Conservation (phyloP, 2,329 filamentous ascomycete genomes). For the Dichotomopilus funicola region DNA sequence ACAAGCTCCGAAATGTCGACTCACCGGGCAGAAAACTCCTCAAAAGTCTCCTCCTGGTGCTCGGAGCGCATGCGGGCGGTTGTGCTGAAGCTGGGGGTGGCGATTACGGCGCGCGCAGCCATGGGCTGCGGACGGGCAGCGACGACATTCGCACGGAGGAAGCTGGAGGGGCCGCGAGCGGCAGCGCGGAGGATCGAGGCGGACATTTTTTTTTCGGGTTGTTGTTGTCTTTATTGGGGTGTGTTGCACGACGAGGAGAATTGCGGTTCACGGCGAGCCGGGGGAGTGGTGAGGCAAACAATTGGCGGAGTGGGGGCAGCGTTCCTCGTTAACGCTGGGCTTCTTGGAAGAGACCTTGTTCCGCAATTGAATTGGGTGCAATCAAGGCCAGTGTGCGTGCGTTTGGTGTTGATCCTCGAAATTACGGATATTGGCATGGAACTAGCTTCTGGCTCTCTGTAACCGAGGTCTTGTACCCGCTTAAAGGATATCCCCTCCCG, state of each 20-base stretch:
- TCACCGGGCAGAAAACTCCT: constrained; percentile 98
- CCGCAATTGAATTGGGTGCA: constrained; percentile 18
- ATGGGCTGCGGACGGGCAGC: constrained; percentile 49
- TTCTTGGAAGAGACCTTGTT: constrained; percentile 18
- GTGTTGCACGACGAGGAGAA: not conserved
- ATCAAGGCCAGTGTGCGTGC: constrained; percentile 18
- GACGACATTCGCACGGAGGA: constrained; percentile 59
- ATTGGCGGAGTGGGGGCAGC: constrained; percentile 14
- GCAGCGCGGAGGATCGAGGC: constrained; percentile 63
- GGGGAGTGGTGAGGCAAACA: constrained; percentile 16
- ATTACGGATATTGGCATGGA: constrained; percentile 28
- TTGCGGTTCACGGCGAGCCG: constrained; percentile 11
- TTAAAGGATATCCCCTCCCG: constrained; percentile 16
- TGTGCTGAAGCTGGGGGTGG: constrained; percentile 57
- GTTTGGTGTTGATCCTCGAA: constrained; percentile 15
- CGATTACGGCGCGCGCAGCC: constrained; percentile 47
- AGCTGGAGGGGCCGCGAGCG: constrained; percentile 57
- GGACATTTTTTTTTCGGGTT: constrained; percentile 34
- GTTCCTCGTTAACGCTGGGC: constrained; percentile 18
- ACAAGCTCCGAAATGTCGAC: constrained; percentile 25
- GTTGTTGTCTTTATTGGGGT: too few relatives aligned
- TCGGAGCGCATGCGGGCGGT: constrained; percentile 47
- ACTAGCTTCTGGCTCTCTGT: constrained; percentile 27
- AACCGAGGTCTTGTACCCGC: constrained; percentile 12
- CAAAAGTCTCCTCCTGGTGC: constrained; percentile 94